phyloP scores from a whole-genome alignment of 2,329 filamentous ascomycete genomes.

The Mycogone perniciosa region DNA sequence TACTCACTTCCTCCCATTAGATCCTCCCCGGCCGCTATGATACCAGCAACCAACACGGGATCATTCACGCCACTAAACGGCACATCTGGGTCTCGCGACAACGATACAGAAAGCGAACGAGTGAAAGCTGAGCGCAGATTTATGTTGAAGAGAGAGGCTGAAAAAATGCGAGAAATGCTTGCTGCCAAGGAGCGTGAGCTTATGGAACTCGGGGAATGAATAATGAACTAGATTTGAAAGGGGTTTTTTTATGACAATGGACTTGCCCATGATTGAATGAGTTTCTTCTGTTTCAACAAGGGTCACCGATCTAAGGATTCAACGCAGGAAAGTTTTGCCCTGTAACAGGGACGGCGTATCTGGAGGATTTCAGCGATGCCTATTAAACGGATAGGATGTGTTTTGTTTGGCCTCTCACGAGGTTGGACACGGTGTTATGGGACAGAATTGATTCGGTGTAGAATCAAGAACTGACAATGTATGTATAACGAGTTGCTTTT shows the following conservation, averaged over 20 bases:
- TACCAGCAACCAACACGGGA: conserved; percentile 34
- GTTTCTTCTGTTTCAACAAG: conserved; percentile 13
- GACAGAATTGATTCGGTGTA: neutral
- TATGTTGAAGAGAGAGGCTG: conserved; percentile 64
- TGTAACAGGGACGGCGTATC: conserved; percentile 17
- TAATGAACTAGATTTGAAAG: neutral
- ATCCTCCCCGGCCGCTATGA: conserved; percentile 36
- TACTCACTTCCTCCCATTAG: conserved; percentile 37
- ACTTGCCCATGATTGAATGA: conserved; percentile 20
- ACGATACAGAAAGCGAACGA: conserved; percentile 39
- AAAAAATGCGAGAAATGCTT: conserved; percentile 67
- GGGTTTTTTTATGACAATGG: conserved; percentile 1
- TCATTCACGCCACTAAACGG: conserved; percentile 30
- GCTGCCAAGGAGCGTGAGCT: conserved; percentile 69
- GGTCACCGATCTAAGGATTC: too few species aligned
- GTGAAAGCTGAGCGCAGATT: conserved; percentile 56
- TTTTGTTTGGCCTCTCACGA: neutral
- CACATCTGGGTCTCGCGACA: conserved; percentile 19
- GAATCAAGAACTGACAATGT: too few species aligned
- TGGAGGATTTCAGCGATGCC: conserved; percentile 6
- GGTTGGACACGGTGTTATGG: neutral
- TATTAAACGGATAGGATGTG: neutral
- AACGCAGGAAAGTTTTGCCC: too few species aligned
- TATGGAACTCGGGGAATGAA: conserved; percentile 27
- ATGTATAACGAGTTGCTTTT: too few species aligned